Base-by-base conservation (phyloP, 805 yeast species). In the Metschnikowia arizonensis region DNA sequence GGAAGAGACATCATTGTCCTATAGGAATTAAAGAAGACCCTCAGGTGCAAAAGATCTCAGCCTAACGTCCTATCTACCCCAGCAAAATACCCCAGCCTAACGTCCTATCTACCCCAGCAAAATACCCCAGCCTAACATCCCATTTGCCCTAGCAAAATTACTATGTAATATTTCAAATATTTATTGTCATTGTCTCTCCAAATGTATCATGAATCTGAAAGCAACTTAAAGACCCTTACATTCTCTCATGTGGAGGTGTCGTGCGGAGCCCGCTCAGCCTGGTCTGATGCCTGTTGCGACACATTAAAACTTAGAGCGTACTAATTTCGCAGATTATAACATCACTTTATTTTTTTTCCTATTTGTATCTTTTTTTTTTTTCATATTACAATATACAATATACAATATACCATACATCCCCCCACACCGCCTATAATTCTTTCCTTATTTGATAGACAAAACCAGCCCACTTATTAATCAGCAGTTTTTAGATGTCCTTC, bases 211-310 rank as follows among this genome's bases (percentile, higher is more conserved):
- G n/a, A n/a, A 21, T 6, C 24, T 21, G 24, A 24, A 24, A 4
- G n/a, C n/a, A n/a, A n/a, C n/a, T n/a, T n/a, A n/a, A n/a, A n/a
- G n/a, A n/a, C n/a, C n/a, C n/a, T n/a, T n/a, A 12, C 15, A 28
- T 4, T 5, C 5, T 14, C 31, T n/a, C 5, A n/a, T n/a, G 14
- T 9, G 19, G 18, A 15, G 7, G 5, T 26, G 18, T 17, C 19
- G 33, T 37, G 40, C 40, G 40, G 40, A 37, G 28, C 33, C 29
- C 26, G 40, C 33, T 28, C 25, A n/a, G 32, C 12, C 17, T 15
- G n/a, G 14, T 17, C 33, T 17, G 31, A 12, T 26, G 40, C 40
- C 17, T 28, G 14, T 12, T 32, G 40, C 21, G 39, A 25, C 31
- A 25, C 30, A 11, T 25, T 17, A 18, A 12, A 33, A 23, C 31